phyloP scores from a whole-genome alignment of 768 basidiomycete species.

The Hypholoma fasciculare region DNA sequence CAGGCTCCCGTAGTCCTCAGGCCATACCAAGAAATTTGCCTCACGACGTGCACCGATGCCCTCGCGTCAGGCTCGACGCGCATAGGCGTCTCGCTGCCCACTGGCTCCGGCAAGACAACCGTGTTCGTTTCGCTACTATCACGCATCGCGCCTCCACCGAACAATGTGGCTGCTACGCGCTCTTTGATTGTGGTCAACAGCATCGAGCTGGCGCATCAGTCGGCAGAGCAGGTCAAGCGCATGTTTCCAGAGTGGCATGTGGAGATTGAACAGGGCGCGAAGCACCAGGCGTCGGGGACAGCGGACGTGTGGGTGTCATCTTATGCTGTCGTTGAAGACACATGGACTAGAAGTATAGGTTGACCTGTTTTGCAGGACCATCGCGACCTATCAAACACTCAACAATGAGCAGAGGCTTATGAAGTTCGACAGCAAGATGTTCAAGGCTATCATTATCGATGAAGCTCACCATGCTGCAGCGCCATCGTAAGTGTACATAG shows the following conservation, averaged over 20 bases:
- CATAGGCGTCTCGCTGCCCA: constrained; percentile 83
- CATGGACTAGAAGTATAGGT: not conserved
- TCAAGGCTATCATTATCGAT: constrained; percentile 84
- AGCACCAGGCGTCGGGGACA: constrained; percentile 69
- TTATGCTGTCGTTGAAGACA: not conserved
- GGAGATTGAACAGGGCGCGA: constrained; percentile 89
- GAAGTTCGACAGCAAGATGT: constrained; percentile 68
- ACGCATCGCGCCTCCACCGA: constrained; percentile 48
- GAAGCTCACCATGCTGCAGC: constrained; percentile 97
- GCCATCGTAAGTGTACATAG: constrained; percentile 62
- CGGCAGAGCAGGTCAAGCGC: constrained; percentile 66
- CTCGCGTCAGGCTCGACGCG: constrained; percentile 66
- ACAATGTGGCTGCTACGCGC: constrained; percentile 45
- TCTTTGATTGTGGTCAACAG: constrained; percentile 88
- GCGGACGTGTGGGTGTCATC: constrained; percentile 75
- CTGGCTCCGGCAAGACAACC: constrained; percentile 88
- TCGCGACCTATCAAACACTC: constrained; percentile 89
- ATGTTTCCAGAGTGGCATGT: constrained; percentile 75
- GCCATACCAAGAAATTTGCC: constrained; percentile 87
- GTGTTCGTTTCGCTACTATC: constrained; percentile 86
- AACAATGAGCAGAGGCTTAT: constrained; percentile 58
- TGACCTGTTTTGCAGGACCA: constrained; percentile 51
- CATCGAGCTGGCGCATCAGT: constrained; percentile 86
- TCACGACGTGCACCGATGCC: constrained; percentile 75
- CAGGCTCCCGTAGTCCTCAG: constrained; percentile 47